phyloP scores from a whole-genome alignment of 2,329 filamentous ascomycete species.

The Aureobasidium leucospermi region DNA sequence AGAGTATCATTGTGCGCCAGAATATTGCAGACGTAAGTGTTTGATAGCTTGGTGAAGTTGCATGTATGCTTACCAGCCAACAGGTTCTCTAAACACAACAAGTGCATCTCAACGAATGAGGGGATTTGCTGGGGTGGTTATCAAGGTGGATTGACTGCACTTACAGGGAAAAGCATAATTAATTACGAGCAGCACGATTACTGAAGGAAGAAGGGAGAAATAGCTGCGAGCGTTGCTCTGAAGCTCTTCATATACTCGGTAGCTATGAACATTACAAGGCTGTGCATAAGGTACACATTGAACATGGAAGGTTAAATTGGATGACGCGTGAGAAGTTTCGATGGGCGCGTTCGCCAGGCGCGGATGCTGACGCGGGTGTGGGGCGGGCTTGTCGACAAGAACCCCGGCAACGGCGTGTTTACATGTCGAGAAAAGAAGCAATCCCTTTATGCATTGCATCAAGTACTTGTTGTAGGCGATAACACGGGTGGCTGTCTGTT shows the following conservation, averaged over 20 bases:
- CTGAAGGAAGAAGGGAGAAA: neutral
- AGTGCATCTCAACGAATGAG: neutral
- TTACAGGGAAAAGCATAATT: neutral
- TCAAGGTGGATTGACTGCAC: too few relatives aligned
- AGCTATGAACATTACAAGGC: too few relatives aligned
- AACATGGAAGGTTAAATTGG: neutral
- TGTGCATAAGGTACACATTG: too few relatives aligned
- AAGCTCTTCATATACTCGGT: neutral
- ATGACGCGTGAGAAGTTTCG: neutral
- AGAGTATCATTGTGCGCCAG: slow-evolving; percentile 71
- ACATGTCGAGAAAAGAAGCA: neutral
- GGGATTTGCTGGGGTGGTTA: neutral
- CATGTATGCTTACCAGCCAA: neutral
- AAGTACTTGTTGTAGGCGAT: neutral
- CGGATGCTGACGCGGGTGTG: neutral
- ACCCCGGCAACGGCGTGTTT: slow-evolving; percentile 10
- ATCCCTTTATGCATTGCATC: neutral
- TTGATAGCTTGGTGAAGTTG: neutral
- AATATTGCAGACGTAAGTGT: slow-evolving; percentile 33
- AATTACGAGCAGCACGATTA: neutral
- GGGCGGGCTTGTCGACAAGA: neutral
- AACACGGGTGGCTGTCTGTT: neutral
- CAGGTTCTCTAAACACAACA: neutral
- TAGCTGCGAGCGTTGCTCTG: neutral
- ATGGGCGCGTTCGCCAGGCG: neutral